Evolutionary conservation across 2,329 filamentous ascomycete genomes (phyloP).

Genomic region (Arachnomyces sp.): DNA sequence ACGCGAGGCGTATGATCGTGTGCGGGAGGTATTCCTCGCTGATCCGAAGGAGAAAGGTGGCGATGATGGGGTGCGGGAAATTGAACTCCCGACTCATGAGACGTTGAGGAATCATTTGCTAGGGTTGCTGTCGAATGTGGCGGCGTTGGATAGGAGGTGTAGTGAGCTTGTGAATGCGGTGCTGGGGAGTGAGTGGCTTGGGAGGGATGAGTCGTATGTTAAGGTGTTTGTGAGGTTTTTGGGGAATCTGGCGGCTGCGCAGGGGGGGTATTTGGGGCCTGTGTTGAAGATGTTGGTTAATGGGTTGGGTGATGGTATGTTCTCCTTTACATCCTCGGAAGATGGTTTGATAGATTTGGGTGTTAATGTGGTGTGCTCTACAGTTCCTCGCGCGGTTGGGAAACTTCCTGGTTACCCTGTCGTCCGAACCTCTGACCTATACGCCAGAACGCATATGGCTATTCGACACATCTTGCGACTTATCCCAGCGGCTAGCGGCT

Average conservation of each 20-base stretch:
- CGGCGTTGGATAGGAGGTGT: slow-evolving; percentile 48
- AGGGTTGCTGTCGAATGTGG: slow-evolving; percentile 50
- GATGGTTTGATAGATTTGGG: slow-evolving; percentile 25
- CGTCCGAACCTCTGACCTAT: slow-evolving; percentile 57
- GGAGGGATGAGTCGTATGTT: slow-evolving; percentile 52
- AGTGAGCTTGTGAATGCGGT: slow-evolving; percentile 51
- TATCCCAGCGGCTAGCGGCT: slow-evolving; percentile 67
- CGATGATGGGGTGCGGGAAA: slow-evolving; percentile 25
- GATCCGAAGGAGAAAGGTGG: slow-evolving; percentile 33
- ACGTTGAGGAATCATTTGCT: slow-evolving; percentile 51
- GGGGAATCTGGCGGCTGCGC: slow-evolving; percentile 64
- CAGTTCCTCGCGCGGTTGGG: slow-evolving; percentile 46
- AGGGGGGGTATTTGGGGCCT: slow-evolving; percentile 65
- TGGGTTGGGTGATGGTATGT: slow-evolving; percentile 56
- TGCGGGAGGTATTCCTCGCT: slow-evolving; percentile 46
- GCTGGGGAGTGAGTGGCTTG: slow-evolving; percentile 53
- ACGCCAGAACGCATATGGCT: slow-evolving; percentile 65
- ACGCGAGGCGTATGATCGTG: slow-evolving; percentile 48
- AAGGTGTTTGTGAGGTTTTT: slow-evolving; percentile 49
- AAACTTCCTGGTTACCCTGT: slow-evolving; percentile 46
- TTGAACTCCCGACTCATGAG: slow-evolving; percentile 39
- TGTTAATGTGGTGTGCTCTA: slow-evolving; percentile 26
- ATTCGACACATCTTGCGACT: slow-evolving; percentile 69
- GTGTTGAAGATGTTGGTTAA: slow-evolving; percentile 74
- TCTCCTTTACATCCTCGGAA: slow-evolving; percentile 37